A percentile compares a stretch with the other conserved stretches of the same genome.
Conservation (phyloP, 495 filamentous ascomycete species). For the Penicillium macrosclerotiorum region DNA sequence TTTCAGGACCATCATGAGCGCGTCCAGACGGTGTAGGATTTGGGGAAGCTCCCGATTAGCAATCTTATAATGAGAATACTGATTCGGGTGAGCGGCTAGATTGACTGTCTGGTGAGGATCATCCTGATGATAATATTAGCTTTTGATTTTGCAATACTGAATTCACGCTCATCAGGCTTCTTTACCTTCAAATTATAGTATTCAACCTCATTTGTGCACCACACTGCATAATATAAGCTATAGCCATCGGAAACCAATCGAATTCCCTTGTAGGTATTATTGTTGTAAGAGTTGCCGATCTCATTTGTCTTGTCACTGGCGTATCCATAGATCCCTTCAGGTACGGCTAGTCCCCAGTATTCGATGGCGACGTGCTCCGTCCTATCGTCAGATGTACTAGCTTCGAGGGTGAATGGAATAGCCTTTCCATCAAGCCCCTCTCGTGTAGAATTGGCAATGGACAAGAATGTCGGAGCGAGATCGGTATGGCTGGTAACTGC, state of each 20-base stretch:
- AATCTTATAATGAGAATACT: constrained; percentile 21
- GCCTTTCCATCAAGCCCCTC: constrained; percentile 53
- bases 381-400: constrained; percentile 30
- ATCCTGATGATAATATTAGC: constrained; percentile 25
- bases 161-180: background rate
- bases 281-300: constrained; percentile 22
- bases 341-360: constrained; percentile 56
- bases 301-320: constrained; percentile 19
- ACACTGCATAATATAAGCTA: constrained; percentile 57
- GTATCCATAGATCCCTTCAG: constrained; percentile 47
- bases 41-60: constrained; percentile 24
- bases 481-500: constrained; percentile 65
- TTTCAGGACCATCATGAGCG: constrained; percentile 60
- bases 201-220: constrained; percentile 60
- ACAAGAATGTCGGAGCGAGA: constrained; percentile 62
- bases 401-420: constrained; percentile 42
- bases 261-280: constrained; percentile 63
- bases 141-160: background rate
- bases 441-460: constrained; percentile 36
- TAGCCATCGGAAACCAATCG: constrained; percentile 50
- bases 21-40: constrained; percentile 52
- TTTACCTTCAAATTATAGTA: constrained; percentile 53
- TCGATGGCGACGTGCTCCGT: constrained; percentile 61
- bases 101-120: constrained; percentile 58
- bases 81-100: constrained; percentile 27